These are phyloP conservation scores for Botrytis aclada DNA, from an alignment of 2,329 filamentous ascomycete species.

Conservation along the genomic window DNA sequence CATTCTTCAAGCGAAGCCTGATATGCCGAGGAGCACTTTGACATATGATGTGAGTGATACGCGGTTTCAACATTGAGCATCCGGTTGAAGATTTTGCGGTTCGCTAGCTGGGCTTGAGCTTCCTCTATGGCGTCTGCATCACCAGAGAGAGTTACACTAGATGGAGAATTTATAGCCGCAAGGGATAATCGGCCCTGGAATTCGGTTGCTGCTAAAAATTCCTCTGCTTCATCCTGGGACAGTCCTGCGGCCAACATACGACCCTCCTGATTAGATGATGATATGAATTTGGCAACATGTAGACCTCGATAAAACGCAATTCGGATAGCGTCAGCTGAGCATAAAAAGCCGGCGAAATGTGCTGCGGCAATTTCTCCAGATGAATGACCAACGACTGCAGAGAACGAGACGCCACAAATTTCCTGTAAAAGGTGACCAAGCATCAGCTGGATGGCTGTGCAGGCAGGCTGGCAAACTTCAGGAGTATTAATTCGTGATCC, in stretches of 20 bases:
- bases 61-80: slow-evolving; percentile 12
- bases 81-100: slow-evolving; percentile 24
- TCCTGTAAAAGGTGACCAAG: background rate
- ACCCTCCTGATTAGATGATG: slow-evolving; percentile 16
- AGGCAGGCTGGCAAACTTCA: background rate
- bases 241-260: slow-evolving; percentile 26
- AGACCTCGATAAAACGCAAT: slow-evolving; percentile 26
- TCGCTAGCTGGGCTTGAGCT: slow-evolving; percentile 14
- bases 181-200: slow-evolving; percentile 29
- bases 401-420: background rate
- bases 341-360: background rate
- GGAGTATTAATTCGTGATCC: background rate
- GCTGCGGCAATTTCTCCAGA: background rate
- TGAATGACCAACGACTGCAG: background rate
- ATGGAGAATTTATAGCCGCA: slow-evolving; percentile 36
- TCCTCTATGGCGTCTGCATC: slow-evolving; percentile 27
- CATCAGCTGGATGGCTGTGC: background rate
- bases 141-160: slow-evolving; percentile 34
- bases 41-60: slow-evolving; percentile 35
- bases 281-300: background rate
- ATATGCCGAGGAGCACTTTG: slow-evolving; percentile 25
- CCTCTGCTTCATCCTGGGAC: slow-evolving; percentile 20
- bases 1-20: background rate
- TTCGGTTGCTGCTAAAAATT: slow-evolving; percentile 1
- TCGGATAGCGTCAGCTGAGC: background rate